Evolutionary conservation across 1,139 yeast genomes (phyloP).

Genomic region (Diutina mesorugosa): DNA sequence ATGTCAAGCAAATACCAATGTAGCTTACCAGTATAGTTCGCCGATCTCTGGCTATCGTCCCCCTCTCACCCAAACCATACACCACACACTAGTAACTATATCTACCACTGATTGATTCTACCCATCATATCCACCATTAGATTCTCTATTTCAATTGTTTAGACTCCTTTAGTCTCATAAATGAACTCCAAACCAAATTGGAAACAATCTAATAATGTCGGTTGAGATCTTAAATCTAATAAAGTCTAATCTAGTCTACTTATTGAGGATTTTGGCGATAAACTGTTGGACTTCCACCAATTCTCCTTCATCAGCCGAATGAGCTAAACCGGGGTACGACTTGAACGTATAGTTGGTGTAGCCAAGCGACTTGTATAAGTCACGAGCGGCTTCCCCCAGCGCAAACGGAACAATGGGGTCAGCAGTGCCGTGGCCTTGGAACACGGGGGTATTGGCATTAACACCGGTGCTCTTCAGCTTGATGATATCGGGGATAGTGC

Average conservation of each 20-base stretch:
- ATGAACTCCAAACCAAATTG: no score
- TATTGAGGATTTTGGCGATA: slow-evolving; percentile 12
- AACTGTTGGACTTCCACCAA: slow-evolving; percentile 46
- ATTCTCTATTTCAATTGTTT: no score
- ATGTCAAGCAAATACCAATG: no score
- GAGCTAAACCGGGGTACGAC: slow-evolving; percentile 51
- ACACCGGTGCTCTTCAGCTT: slow-evolving; percentile 8
- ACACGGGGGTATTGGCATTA: slow-evolving; percentile 47
- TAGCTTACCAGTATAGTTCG: no score
- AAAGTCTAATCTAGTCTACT: neutral
- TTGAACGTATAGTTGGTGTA: slow-evolving; percentile 42
- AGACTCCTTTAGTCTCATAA: no score
- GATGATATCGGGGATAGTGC: slow-evolving; percentile 38
- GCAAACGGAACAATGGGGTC: slow-evolving; percentile 53
- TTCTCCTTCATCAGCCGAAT: slow-evolving; percentile 57
- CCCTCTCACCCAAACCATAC: no score
- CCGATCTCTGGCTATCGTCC: no score
- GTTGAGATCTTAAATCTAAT: no score
- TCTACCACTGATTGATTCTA: no score
- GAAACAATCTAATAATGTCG: no score
- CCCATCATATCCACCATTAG: no score
- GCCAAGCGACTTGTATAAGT: slow-evolving; percentile 36
- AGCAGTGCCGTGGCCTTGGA: slow-evolving; percentile 77
- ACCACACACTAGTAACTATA: no score
- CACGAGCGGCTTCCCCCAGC: slow-evolving; percentile 35